A percentile compares a stretch with the other conserved stretches of the same genome.
Conservation (phyloP, 495 filamentous ascomycete genomes). For the Amniculicola lignicola region DNA sequence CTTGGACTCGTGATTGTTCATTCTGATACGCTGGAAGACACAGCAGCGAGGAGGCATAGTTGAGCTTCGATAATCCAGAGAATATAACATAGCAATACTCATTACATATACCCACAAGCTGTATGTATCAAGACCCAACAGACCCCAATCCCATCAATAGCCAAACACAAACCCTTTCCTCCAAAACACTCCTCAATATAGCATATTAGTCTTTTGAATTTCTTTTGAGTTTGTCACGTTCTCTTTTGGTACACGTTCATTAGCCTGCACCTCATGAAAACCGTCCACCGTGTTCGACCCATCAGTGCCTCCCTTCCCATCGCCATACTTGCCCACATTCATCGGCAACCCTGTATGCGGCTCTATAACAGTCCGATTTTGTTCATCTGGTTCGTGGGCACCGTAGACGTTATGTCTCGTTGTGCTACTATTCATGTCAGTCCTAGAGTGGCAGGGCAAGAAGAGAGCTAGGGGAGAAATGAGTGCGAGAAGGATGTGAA, state of each 20-base stretch:
- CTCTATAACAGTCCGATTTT: conserved; percentile 25
- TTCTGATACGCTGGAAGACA: no score
- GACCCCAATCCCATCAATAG: no score
- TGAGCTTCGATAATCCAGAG: no score
- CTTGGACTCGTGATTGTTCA: no score
- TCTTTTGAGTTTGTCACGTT: conserved; percentile 31
- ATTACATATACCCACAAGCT: no score
- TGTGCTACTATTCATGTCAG: background rate
- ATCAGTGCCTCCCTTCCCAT: conserved; percentile 36
- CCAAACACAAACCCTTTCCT: no score
- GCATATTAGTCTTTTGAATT: conserved; percentile 34
- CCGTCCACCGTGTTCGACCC: conserved; percentile 18
- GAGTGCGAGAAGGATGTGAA: background rate
- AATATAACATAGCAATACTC: no score
- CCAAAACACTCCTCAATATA: no score
- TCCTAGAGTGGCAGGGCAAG: no score
- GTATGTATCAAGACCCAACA: no score
- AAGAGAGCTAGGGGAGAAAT: background rate
- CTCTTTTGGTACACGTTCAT: background rate
- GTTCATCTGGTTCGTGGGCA: conserved; percentile 9
- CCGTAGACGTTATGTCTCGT: conserved; percentile 12
- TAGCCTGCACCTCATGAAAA: conserved; percentile 5
- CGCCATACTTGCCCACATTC: conserved; percentile 36
- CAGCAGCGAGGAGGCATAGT: no score
- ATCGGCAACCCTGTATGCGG: conserved; percentile 38